These are phyloP conservation scores for Cladobotryum protrusum DNA, from an alignment of 2,329 filamentous ascomycete genomes.

Conservation along the genomic window DNA sequence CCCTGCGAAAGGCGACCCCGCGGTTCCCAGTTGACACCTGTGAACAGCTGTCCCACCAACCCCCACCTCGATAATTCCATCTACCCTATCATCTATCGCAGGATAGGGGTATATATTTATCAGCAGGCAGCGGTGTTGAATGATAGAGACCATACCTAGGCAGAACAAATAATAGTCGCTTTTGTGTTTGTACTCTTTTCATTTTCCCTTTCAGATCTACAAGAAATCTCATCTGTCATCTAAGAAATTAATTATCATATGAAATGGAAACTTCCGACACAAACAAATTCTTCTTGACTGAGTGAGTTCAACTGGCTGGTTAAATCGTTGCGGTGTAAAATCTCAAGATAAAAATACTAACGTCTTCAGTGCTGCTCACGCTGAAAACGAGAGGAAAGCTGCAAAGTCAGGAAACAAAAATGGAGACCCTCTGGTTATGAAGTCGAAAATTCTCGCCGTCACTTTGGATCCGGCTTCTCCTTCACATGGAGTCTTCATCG, in stretches of 20 bases:
- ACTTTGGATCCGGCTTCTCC: constrained; percentile 58
- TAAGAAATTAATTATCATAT: too few relatives aligned
- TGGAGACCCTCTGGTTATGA: constrained; percentile 72
- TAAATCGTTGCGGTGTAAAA: not conserved
- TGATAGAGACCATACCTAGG: too few relatives aligned
- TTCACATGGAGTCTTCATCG: constrained; percentile 61
- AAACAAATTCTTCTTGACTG: constrained; percentile 87
- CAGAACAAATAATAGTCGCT: too few relatives aligned
- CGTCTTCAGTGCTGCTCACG: constrained; percentile 6
- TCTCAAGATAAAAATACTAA: not conserved
- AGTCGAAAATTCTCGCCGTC: constrained; percentile 80
- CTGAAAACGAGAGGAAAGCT: constrained; percentile 48
- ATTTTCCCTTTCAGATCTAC: too few relatives aligned
- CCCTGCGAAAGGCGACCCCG: constrained; percentile 29
- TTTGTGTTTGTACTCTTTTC: too few relatives aligned
- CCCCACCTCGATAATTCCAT: not conserved
- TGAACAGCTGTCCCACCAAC: not conserved
- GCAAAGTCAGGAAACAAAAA: constrained; percentile 68
- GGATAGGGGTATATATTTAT: too few relatives aligned
- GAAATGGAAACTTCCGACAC: constrained; percentile 66
- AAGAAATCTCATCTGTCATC: too few relatives aligned
- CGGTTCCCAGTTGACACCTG: constrained; percentile 11
- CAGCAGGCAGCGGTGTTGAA: too few relatives aligned
- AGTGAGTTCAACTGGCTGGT: constrained; percentile 61
- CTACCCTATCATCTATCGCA: not conserved